These are phyloP conservation scores for Syzygium syzygioides DNA, from an alignment of 441 rosid genomes.

Conservation along the genomic window DNA sequence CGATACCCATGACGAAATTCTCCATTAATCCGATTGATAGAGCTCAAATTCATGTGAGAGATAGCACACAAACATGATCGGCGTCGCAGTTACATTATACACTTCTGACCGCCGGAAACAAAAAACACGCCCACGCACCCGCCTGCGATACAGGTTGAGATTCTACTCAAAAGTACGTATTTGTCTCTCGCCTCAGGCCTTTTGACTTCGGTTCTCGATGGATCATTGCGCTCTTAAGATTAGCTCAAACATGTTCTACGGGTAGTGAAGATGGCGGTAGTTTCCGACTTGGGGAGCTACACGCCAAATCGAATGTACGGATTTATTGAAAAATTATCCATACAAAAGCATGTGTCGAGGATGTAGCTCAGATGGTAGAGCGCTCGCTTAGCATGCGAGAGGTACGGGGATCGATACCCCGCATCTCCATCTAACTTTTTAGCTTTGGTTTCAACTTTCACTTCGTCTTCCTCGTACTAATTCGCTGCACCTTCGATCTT, in stretches of 20 bases:
- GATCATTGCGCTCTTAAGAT: not conserved
- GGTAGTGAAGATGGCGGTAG: not conserved
- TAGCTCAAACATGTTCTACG: not conserved
- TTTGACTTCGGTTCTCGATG: not conserved
- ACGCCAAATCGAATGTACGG: not conserved
- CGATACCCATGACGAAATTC: not conserved
- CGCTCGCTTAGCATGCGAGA: slow-evolving; percentile 16
- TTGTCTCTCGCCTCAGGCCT: not conserved
- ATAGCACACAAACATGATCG: not conserved
- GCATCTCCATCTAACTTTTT: not conserved
- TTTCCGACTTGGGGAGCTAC: fast-evolving
- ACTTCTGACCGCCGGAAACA: not conserved
- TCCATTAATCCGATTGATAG: not conserved
- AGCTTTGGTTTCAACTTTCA: not conserved
- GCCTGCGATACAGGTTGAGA: not conserved
- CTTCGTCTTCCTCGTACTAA: not conserved
- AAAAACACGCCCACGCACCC: fast-evolving
- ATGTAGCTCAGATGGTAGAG: slow-evolving; percentile 15
- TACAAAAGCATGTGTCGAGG: fast-evolving
- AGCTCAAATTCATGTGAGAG: not conserved
- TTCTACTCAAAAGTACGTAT: not conserved
- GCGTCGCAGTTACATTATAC: not conserved
- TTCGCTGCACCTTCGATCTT: not conserved
- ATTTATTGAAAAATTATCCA: fast-evolving
- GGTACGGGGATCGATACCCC: slow-evolving; percentile 15